Conservation (phyloP, 1,284 basidiomycete genomes). For the Pseudozyma sp. region DNA sequence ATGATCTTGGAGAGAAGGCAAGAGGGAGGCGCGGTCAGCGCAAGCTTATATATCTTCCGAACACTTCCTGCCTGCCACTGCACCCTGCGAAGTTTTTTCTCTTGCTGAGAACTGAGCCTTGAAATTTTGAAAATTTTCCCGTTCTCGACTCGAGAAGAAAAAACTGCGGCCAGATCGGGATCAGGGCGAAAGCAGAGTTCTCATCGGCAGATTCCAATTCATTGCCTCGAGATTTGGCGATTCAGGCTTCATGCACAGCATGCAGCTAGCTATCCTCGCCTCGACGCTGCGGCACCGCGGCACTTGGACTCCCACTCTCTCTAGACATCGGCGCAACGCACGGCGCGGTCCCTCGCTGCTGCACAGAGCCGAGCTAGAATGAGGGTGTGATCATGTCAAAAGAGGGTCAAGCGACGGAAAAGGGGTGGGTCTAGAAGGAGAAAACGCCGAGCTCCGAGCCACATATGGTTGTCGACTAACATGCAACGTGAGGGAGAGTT, state of each 20-base stretch:
- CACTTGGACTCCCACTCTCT: too few species aligned
- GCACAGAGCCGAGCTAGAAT: too few species aligned
- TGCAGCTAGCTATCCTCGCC: too few species aligned
- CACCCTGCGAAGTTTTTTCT: conserved; percentile 16
- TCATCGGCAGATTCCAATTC: neutral
- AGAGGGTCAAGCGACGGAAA: too few species aligned
- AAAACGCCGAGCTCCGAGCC: too few species aligned
- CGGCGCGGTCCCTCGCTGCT: too few species aligned
- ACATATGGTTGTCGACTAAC: too few species aligned
- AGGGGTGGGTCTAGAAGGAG: too few species aligned
- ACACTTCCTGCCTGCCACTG: neutral
- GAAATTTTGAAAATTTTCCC: conserved; percentile 14
- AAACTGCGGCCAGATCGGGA: neutral
- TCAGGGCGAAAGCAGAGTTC: neutral
- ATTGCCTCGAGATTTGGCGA: neutral
- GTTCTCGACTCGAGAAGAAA: neutral
- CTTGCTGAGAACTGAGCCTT: conserved; percentile 1
- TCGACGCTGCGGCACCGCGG: too few species aligned
- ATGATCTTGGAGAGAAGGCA: conserved; percentile 54
- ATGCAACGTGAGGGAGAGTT: too few species aligned
- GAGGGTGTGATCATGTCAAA: too few species aligned
- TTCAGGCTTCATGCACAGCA: neutral
- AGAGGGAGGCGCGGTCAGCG: conserved; percentile 32
- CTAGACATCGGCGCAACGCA: too few species aligned
- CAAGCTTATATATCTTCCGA: conserved; percentile 43